Evolutionary conservation across 2,329 filamentous ascomycete species (phyloP), one percentile per base, ranked within the genome.

Genomic region (Phialophora expanda): DNA sequence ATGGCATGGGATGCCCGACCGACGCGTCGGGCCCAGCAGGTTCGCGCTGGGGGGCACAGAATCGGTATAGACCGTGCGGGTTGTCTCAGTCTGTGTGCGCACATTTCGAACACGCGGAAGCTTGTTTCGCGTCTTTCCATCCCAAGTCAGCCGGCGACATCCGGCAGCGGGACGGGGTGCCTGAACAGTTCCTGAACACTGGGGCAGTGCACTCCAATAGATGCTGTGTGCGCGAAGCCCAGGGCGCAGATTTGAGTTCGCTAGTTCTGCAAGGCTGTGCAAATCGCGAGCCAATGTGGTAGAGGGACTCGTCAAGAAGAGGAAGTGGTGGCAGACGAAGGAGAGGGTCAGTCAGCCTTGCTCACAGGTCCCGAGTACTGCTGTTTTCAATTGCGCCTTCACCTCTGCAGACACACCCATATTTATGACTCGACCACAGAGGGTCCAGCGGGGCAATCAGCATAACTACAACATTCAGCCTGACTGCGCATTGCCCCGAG

Each of bases 261-360:
- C 26, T 50, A 50, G 56, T 59, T 59, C 46, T 46, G 24, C 56
- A 48, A 50, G 26, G 26, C 56, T 59, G 41, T 59, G 56, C 1
- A 5, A 8, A 3, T n/a, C 24, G 38, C 5, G 17, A 41, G 48
- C 20, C 44, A 50, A 32, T 58, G 20, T 58, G 3, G 24, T 24
- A 24, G 24, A 24, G 24, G 24, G 24, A 24, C 24, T 38, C 2
- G 4, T 44, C 2, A n/a, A n/a, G 38, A 17, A 44, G 38, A 44
- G 38, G 6, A 17, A 44, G 5, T n/a, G 38, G 38, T 44, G 12
- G 34, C 3, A 38, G 34, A 38, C 12, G 34, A 38, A 4, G 38
- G 4, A 50, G 20, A 32, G 14, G 9, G 41, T 24, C n/a, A 46
- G 34, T 58, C 38, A 58, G 56, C 56, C 56, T 58, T 30, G 56